Conservation (phyloP, 306 rosid genomes). For the Trichosanthes truncata region DNA sequence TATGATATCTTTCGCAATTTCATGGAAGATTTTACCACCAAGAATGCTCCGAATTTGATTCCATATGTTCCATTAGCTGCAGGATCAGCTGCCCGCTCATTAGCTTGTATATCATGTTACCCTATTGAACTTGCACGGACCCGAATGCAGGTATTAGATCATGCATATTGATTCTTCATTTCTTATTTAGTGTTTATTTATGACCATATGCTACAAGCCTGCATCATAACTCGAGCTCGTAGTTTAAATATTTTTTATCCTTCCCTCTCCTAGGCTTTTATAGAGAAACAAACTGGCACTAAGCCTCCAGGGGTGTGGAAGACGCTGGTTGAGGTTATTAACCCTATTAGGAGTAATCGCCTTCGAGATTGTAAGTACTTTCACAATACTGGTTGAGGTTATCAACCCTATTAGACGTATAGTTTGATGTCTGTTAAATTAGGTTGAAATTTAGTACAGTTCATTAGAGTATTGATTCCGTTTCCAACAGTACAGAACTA, state of each 20-base stretch:
- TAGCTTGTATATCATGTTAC: conserved; percentile 84
- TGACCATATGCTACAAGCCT: neutral
- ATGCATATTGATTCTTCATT: neutral
- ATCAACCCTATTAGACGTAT: no score
- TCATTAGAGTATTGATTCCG: conserved; percentile 10
- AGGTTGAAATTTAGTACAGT: neutral
- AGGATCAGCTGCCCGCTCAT: conserved; percentile 81
- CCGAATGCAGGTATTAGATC: conserved; percentile 75
- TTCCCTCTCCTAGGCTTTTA: conserved; percentile 48
- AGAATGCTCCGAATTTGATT: conserved; percentile 56
- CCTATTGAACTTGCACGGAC: conserved; percentile 92
- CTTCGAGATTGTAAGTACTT: conserved; percentile 42
- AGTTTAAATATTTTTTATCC: neutral
- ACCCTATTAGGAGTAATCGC: conserved; percentile 34
- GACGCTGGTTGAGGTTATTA: conserved; percentile 59
- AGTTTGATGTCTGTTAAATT: neutral
- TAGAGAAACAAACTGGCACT: conserved; percentile 29
- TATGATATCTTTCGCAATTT: conserved; percentile 72
- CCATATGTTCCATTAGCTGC: conserved; percentile 90
- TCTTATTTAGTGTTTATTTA: neutral
- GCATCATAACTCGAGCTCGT: neutral
- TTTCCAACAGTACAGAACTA: conserved; percentile 45
- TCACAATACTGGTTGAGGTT: neutral
- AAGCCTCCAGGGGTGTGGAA: conserved; percentile 77
- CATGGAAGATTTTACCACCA: conserved; percentile 57